A percentile compares a stretch with the other conserved stretches of the same genome.
Conservation (phyloP, 352 stramenopile genomes). For the Globisporangium carolinianum region DNA sequence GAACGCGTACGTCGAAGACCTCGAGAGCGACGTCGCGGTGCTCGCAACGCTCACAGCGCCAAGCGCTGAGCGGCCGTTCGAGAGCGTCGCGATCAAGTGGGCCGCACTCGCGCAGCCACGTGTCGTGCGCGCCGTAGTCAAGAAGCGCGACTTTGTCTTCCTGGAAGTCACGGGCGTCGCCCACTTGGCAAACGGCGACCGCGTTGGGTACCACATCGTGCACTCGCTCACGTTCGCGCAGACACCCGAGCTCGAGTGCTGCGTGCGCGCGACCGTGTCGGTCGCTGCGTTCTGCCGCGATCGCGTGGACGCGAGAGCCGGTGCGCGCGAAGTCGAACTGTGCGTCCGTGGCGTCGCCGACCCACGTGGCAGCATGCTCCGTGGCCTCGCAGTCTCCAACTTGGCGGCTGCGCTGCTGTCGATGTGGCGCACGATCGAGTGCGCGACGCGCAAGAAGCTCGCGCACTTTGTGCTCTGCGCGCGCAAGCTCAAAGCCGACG, state of each 20-base stretch:
- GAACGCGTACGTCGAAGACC: conserved; percentile 38
- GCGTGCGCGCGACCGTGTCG: conserved; percentile 24
- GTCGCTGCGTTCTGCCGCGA: conserved; percentile 36
- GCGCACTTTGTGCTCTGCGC: conserved; percentile 15
- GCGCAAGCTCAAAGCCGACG: background rate
- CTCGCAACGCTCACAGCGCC: conserved; percentile 39
- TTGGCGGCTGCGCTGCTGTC: conserved; percentile 22
- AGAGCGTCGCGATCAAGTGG: conserved; percentile 27
- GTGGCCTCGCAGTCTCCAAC: conserved; percentile 16
- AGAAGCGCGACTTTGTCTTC: conserved; percentile 51
- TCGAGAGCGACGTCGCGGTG: conserved; percentile 31
- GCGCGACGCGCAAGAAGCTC: conserved; percentile 31
- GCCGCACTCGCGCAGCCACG: conserved; percentile 15
- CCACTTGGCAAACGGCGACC: conserved; percentile 24
- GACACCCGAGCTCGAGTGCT: conserved; percentile 19
- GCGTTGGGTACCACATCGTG: conserved; percentile 45
- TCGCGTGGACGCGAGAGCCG: background rate
- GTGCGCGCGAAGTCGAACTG: conserved; percentile 6
- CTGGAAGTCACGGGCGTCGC: conserved; percentile 38
- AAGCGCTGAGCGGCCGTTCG: conserved; percentile 33
- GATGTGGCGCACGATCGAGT: conserved; percentile 18
- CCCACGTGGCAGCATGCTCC: conserved; percentile 24
- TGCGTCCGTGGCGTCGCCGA: conserved; percentile 28
- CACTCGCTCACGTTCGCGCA: conserved; percentile 44
- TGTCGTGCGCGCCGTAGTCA: conserved; percentile 26